Evolutionary conservation across 495 filamentous ascomycete genomes (phyloP).

Genomic region (Penicillium nucicola): DNA sequence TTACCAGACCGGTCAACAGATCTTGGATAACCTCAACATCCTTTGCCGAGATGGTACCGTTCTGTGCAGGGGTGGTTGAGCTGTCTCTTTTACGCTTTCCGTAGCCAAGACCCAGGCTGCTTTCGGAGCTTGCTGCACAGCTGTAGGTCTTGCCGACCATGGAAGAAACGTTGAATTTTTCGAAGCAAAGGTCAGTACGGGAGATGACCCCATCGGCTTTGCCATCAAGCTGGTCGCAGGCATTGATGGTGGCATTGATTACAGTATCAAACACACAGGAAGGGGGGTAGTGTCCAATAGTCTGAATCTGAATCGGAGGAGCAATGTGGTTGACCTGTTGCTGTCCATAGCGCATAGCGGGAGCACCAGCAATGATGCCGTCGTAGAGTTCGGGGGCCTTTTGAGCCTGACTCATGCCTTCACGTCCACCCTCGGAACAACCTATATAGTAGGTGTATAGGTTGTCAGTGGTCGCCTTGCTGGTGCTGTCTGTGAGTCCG

Average conservation of each 20-base stretch:
- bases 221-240: slow-evolving; percentile 42
- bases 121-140: slow-evolving; percentile 27
- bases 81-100: too few relatives aligned
- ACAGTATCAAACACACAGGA: slow-evolving; percentile 40
- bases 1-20: too few relatives aligned
- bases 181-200: slow-evolving; percentile 38
- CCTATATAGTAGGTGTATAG: background rate
- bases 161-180: slow-evolving; percentile 29
- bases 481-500: background rate
- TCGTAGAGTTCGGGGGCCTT: slow-evolving; percentile 22
- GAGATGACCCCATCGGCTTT: slow-evolving; percentile 38
- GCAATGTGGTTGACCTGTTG: slow-evolving; percentile 40
- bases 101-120: background rate
- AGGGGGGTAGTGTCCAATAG: slow-evolving; percentile 32
- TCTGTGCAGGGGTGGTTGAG: too few relatives aligned
- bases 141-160: slow-evolving; percentile 35
- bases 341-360: slow-evolving; percentile 37
- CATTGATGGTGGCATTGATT: slow-evolving; percentile 33
- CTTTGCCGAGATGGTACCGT: too few relatives aligned
- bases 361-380: slow-evolving; percentile 37
- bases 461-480: background rate
- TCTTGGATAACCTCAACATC: too few relatives aligned
- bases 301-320: slow-evolving; percentile 33
- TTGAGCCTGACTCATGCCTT: background rate
- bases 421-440: background rate